Percentiles rank a stretch among this genome's conserved stretches.
Conservation (phyloP, 495 filamentous ascomycete genomes). For the Hypoxylon lienhwacheense region DNA sequence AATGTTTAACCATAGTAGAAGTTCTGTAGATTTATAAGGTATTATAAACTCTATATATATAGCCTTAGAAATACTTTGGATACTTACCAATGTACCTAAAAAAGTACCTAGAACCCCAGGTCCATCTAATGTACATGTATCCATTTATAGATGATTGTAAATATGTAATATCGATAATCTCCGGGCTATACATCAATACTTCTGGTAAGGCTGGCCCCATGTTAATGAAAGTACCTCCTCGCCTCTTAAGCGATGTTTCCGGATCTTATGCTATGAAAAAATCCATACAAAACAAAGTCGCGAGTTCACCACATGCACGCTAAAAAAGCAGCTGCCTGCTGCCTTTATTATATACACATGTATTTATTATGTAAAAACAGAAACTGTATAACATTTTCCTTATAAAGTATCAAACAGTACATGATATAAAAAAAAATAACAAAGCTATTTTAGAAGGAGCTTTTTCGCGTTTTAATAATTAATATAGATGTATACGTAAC, state of each 20-base stretch:
- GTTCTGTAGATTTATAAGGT: too few relatives aligned
- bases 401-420: neutral
- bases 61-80: too few relatives aligned
- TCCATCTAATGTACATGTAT: slow-evolving; percentile 1
- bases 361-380: neutral
- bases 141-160: slow-evolving; percentile 14
- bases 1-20: too few relatives aligned
- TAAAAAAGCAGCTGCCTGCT: too few relatives aligned
- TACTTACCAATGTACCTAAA: neutral
- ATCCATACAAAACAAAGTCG: too few relatives aligned
- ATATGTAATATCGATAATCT: slow-evolving; percentile 17
- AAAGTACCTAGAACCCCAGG: neutral
- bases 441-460: too few relatives aligned
- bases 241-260: neutral
- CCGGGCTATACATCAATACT: slow-evolving; percentile 3
- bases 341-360: neutral
- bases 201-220: slow-evolving; percentile 25
- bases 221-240: slow-evolving; percentile 6
- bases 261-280: neutral
- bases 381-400: neutral
- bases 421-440: neutral
- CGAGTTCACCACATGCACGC: too few relatives aligned
- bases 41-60: too few relatives aligned
- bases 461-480: too few relatives aligned
- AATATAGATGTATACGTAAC: too few relatives aligned